A percentile compares a stretch with the other conserved stretches of the same genome.
Conservation (phyloP, 306 rosid species). For the Rosa persica region DNA sequence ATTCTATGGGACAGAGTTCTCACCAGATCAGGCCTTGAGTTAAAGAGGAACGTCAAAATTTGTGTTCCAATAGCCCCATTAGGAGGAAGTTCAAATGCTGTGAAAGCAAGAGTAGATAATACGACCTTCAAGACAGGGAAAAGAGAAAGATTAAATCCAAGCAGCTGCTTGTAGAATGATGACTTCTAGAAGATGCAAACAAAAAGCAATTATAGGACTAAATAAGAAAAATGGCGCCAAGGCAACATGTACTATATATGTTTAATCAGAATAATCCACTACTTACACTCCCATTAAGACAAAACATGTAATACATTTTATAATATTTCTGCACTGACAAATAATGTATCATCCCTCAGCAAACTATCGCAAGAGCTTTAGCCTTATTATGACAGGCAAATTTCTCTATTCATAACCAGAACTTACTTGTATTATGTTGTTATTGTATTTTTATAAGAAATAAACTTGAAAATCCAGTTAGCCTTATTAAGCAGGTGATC, state of each 20-base stretch:
- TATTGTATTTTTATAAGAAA: neutral
- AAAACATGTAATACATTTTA: neutral
- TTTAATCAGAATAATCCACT: neutral
- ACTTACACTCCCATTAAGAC: neutral
- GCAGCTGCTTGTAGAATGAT: neutral
- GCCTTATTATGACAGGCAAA: neutral
- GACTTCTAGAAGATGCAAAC: neutral
- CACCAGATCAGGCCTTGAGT: slow-evolving; percentile 96
- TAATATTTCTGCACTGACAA: neutral
- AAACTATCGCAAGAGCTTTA: neutral
- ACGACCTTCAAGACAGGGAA: slow-evolving; percentile 64
- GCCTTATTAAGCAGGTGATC: too few species aligned
- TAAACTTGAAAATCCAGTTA: neutral
- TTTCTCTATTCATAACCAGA: neutral
- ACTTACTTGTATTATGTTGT: neutral
- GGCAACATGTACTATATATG: neutral
- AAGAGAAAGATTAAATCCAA: slow-evolving; percentile 17
- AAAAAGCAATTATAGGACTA: slow-evolving; percentile 6
- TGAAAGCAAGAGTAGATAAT: slow-evolving; percentile 90
- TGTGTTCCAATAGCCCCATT: slow-evolving; percentile 93
- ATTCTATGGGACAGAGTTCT: slow-evolving; percentile 27
- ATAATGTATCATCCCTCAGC: neutral
- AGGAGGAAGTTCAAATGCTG: slow-evolving; percentile 98
- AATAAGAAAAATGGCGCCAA: neutral
- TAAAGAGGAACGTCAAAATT: slow-evolving; percentile 83